These are phyloP conservation scores for Lasiosphaeria ovina DNA, from an alignment of 495 filamentous ascomycete genomes.

Conservation along the genomic window DNA sequence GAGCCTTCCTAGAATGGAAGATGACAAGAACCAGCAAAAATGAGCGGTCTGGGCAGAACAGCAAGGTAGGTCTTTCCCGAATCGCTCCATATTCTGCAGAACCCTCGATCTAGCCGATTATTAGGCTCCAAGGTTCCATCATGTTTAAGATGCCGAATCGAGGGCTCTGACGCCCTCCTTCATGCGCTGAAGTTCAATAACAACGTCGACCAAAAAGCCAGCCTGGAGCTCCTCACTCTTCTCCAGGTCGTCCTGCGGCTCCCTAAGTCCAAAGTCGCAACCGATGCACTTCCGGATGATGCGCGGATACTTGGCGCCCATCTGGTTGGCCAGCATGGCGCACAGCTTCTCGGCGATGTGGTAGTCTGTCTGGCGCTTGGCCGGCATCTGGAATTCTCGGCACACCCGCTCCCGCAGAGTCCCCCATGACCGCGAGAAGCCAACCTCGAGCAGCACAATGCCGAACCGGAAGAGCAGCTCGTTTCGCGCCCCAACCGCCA, in stretches of 20 bases:
- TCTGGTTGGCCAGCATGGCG: neutral
- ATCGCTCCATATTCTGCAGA: too few species aligned
- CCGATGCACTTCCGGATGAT: slow-evolving; percentile 1
- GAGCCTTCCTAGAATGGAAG: too few species aligned
- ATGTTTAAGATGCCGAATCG: neutral
- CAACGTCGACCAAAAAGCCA: neutral
- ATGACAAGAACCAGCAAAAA: too few species aligned
- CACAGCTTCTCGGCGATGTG: neutral
- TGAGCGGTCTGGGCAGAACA: too few species aligned
- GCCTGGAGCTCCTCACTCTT: neutral
- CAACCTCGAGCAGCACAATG: slow-evolving; percentile 9
- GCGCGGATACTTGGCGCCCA: neutral
- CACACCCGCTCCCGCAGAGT: slow-evolving; percentile 6
- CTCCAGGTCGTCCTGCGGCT: neutral
- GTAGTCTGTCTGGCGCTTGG: neutral
- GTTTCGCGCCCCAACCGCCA: slow-evolving; percentile 3
- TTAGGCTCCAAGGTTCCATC: too few species aligned
- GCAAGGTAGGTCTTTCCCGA: too few species aligned
- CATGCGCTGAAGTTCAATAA: neutral
- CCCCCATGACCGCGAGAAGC: slow-evolving; percentile 3
- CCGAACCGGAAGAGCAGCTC: slow-evolving; percentile 11
- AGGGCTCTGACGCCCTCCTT: neutral
- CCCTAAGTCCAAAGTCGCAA: slow-evolving; percentile 5
- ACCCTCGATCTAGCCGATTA: too few species aligned
- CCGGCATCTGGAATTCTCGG: too few species aligned